Percentiles rank a stretch among this genome's conserved stretches.
Evolutionary conservation across 345 rosid species (phyloP).

Genomic region (rapeseed (Brassica napus)): Da-Ae NC_063446.1:25178001-25178500

Average conservation of each 20-base stretch:
- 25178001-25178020: constrained; percentile 46
- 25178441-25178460: constrained; percentile 73
- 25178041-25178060: constrained; percentile 54
- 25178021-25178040: constrained; percentile 54
- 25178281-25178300: constrained; percentile 55
- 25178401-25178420: constrained; percentile 52
- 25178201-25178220: constrained; percentile 48
- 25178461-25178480: constrained; percentile 88
- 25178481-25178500: constrained; percentile 62
- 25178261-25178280: constrained; percentile 72
- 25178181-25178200: constrained; percentile 43
- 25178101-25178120: constrained; percentile 54
- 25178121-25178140: constrained; percentile 54
- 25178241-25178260: constrained; percentile 71
- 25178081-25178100: constrained; percentile 88
- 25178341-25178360: constrained; percentile 58
- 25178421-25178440: constrained; percentile 58
- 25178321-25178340: constrained; percentile 66
- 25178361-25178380: constrained; percentile 72
- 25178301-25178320: constrained; percentile 54
- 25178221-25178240: constrained; percentile 42
- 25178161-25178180: constrained; percentile 74
- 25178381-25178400: constrained; percentile 84
- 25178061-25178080: constrained; percentile 59
- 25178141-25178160: constrained; percentile 72